Conservation (phyloP, 768 basidiomycete genomes). For the Phanerodontia chrysosporium region DNA sequence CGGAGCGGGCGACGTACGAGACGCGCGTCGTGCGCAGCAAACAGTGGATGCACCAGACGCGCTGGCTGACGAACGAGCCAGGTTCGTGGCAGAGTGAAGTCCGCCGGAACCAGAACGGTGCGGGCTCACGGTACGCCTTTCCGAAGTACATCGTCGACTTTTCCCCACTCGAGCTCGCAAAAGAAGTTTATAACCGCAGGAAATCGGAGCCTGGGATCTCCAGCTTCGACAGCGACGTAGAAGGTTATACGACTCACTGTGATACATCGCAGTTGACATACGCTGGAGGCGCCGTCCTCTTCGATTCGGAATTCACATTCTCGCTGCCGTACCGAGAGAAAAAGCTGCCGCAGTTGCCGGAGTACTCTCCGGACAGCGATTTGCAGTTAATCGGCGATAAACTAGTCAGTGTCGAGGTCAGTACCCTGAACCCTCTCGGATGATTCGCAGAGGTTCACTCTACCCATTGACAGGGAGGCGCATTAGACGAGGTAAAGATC, state of each 20-base stretch:
- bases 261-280: background rate
- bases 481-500: background rate
- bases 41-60: background rate
- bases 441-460: background rate
- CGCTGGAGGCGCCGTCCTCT: background rate
- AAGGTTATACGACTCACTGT: background rate
- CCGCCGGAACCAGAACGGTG: background rate
- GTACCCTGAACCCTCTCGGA: background rate
- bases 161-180: background rate
- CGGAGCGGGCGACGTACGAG: background rate
- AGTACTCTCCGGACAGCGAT: background rate
- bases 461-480: background rate
- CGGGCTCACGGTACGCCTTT: background rate
- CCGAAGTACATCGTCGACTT: conserved; percentile 3
- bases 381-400: background rate
- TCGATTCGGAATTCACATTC: background rate
- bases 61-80: background rate
- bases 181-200: background rate
- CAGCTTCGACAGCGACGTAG: background rate
- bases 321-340: conserved; percentile 6
- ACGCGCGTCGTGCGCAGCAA: background rate
- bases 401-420: background rate
- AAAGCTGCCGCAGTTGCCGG: background rate
- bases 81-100: background rate
- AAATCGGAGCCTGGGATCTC: background rate